phyloP scores from a whole-genome alignment of 2,329 filamentous ascomycete species.

The Cercospora sp. region DNA sequence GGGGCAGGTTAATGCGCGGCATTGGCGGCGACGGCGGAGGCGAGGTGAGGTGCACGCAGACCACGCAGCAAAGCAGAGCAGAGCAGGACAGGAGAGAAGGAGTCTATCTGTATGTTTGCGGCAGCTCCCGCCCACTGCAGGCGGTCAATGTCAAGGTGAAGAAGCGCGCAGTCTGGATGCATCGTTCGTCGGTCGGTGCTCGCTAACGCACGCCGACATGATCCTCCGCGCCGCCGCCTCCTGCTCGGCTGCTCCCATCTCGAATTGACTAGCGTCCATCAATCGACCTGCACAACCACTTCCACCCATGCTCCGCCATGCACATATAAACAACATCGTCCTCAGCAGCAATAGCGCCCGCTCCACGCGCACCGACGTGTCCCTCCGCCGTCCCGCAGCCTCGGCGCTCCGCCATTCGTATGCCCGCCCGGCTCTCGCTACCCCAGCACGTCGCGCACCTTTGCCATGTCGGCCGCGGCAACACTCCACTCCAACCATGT shows the following conservation, averaged over 20 bases:
- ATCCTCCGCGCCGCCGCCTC: background rate
- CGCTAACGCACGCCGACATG: background rate
- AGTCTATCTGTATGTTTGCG: background rate
- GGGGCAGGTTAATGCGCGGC: conserved; percentile 81
- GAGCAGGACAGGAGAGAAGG: background rate
- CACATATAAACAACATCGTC: background rate
- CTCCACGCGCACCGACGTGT: background rate
- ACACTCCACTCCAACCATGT: conserved; percentile 60
- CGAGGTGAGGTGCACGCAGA: background rate
- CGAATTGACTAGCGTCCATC: background rate
- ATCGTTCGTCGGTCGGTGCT: background rate
- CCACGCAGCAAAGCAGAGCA: background rate
- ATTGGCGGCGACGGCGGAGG: conserved; percentile 9
- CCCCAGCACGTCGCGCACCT: conserved; percentile 8
- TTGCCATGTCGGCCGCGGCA: conserved; percentile 27
- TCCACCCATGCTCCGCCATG: background rate
- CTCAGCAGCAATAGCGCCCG: background rate
- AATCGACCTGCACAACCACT: background rate
- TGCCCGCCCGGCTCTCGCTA: background rate
- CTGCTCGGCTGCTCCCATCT: background rate
- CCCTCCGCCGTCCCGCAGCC: background rate
- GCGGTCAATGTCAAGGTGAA: background rate
- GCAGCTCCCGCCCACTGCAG: background rate
- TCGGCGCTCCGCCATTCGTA: background rate
- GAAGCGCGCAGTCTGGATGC: background rate